Conservation (phyloP, 2,329 filamentous ascomycete species). For the Penicillium sp. region DNA sequence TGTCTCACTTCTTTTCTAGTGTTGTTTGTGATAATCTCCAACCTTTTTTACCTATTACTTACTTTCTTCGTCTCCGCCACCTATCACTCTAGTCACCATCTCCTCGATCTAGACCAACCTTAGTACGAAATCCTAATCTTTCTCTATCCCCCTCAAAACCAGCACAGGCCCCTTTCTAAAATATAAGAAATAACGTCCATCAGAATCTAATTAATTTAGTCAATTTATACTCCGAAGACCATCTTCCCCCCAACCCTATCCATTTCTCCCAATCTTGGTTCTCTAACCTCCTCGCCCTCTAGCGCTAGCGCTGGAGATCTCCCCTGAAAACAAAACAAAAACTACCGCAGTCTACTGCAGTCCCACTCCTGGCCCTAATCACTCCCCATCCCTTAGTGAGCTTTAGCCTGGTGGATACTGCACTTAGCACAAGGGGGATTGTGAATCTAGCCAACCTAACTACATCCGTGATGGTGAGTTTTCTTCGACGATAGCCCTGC, state of each 20-base stretch:
- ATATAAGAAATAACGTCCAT: neutral
- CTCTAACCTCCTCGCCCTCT: neutral
- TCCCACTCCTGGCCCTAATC: neutral
- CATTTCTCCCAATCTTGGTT: no score
- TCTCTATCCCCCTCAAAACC: neutral
- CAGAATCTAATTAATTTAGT: neutral
- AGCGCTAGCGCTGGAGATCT: slow-evolving; percentile 9
- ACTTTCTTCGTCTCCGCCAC: neutral
- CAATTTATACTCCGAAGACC: neutral
- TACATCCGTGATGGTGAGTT: neutral
- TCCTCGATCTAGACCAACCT: neutral
- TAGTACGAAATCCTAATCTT: neutral
- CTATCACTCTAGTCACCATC: neutral
- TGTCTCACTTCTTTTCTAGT: slow-evolving; percentile 3
- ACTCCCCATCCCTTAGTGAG: neutral
- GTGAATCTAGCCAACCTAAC: neutral
- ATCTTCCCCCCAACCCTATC: no score
- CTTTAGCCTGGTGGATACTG: neutral
- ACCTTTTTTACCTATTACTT: neutral
- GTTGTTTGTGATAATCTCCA: slow-evolving; percentile 10
- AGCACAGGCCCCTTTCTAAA: neutral
- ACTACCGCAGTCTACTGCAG: neutral
- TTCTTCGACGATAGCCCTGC: neutral
- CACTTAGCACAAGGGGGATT: neutral
- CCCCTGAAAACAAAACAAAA: neutral